These are phyloP conservation scores for Perilla frutescens DNA, from an alignment of 257 asterid species.

Conservation along the genomic window DNA sequence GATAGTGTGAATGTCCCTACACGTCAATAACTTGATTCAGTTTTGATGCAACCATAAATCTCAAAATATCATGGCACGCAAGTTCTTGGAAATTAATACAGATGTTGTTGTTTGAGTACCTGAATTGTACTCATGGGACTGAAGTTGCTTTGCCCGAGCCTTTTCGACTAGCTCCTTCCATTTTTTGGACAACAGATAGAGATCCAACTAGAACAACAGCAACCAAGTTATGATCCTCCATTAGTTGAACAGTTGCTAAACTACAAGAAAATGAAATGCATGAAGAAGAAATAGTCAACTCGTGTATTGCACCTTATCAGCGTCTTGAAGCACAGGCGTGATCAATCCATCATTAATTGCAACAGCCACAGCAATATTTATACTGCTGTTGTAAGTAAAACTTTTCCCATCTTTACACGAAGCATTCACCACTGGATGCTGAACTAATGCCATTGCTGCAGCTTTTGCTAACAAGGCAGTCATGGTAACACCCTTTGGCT, in stretches of 20 bases:
- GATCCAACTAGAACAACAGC: slow-evolving; percentile 66
- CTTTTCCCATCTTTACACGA: slow-evolving; percentile 86
- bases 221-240: slow-evolving; percentile 29
- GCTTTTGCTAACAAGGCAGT: slow-evolving; percentile 88
- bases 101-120: slow-evolving; percentile 42
- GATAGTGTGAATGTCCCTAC: slow-evolving; percentile 89
- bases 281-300: background rate
- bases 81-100: slow-evolving; percentile 19
- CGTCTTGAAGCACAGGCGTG: slow-evolving; percentile 93
- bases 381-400: slow-evolving; percentile 71
- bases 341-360: slow-evolving; percentile 82
- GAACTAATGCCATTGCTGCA: slow-evolving; percentile 82
- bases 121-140: slow-evolving; percentile 81
- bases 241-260: background rate
- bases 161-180: slow-evolving; percentile 89
- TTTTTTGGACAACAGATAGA: slow-evolving; percentile 73
- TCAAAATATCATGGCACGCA: background rate
- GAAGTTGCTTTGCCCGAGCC: slow-evolving; percentile 90
- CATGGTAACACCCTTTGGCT: slow-evolving; percentile 89
- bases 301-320: slow-evolving; percentile 64
- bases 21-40: slow-evolving; percentile 32
- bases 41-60: slow-evolving; percentile 33
- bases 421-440: slow-evolving; percentile 90
- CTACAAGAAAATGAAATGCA: background rate
- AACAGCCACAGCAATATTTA: slow-evolving; percentile 86